A percentile compares a stretch with the other conserved stretches of the same genome.
Conservation (phyloP, 176 grass and related monocot species). For the Chrysopogon serrulatus region DNA sequence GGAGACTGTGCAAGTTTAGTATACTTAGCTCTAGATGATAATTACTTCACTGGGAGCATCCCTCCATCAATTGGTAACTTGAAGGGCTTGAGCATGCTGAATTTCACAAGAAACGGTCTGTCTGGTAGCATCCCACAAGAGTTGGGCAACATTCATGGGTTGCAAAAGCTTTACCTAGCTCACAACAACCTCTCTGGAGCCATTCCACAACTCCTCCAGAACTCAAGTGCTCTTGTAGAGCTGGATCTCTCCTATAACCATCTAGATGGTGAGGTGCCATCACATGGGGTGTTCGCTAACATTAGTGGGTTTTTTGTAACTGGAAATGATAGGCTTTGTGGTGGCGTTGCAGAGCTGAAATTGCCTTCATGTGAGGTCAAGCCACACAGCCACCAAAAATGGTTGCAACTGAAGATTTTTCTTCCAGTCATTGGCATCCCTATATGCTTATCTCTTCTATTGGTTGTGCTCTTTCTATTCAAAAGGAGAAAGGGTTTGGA, state of each 20-base stretch:
- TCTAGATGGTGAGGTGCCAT: conserved; percentile 12
- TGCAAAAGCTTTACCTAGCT: conserved; percentile 23
- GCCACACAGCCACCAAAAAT: not conserved
- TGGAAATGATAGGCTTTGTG: conserved; percentile 29
- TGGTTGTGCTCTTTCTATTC: not conserved
- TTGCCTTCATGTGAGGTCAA: conserved; percentile 12
- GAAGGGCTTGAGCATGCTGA: conserved; percentile 14
- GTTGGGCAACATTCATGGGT: not conserved
- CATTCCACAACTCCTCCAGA: conserved; percentile 8
- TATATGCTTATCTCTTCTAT: conserved; percentile 14
- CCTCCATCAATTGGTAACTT: conserved; percentile 1
- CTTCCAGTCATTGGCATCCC: not conserved
- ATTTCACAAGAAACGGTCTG: conserved; percentile 28
- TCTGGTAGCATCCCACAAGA: conserved; percentile 14
- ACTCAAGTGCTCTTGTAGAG: not conserved
- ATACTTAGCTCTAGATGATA: conserved; percentile 5
- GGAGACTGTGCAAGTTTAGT: conserved; percentile 32
- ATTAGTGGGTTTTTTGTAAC: not conserved
- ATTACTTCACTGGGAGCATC: conserved; percentile 28
- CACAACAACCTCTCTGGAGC: conserved; percentile 10
- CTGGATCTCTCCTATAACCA: conserved; percentile 35
- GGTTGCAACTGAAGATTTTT: conserved; percentile 17
- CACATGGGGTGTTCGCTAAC: conserved; percentile 1
- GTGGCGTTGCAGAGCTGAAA: conserved; percentile 19
- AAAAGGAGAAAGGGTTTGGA: not conserved